Evolutionary conservation across 306 rosid genomes (phyloP), one percentile per base, ranked within the genome.

Genomic region (Hylodesmum podocarpum): DNA sequence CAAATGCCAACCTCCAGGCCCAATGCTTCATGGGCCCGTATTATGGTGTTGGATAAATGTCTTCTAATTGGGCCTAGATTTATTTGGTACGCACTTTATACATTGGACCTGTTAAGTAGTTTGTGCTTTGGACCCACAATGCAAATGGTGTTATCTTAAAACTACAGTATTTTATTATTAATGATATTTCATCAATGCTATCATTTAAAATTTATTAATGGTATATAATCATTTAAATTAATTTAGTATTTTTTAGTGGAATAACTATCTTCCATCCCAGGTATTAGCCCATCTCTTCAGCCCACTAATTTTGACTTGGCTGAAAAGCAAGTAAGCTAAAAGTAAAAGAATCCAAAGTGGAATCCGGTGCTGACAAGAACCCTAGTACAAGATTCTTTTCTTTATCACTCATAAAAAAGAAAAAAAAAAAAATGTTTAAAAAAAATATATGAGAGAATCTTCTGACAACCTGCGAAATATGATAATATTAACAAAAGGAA

Each of bases 291-390:
- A 31, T 24, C 8, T 24, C 0, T 25, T 54, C 61, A 51, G n/a
- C 61, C 16, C 61, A 11, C 33, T 54, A 54, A 24, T 13, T 57
- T 57, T 57, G 65, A 57, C 39, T 27, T 2, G 39, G 37, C 8
- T 57, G 18, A n/a, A 28, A n/a, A 9, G 27, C 13, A 13, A 5
- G 0, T 19, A n/a, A 4, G 1, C 9, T 39, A 47, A 72, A 14
- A 36, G 19, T n/a, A n/a, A n/a, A n/a, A n/a, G 83, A 80, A 63
- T 51, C 73, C 33, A 4, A 31, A 28, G 28, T 49, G 69, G 72
- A 72, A 80, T 80, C 71, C 29, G 67, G 19, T 72, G 8, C 75
- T 11, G 75, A 72, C 83, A 31, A 27, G 13, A 80, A 15, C 74
- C 74, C 79, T 80, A 27, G 15, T 51, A 36, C 11, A 49, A 79